Conservation (phyloP, 2,329 filamentous ascomycete species). For the Colletotrichum echinochloae region DNA sequence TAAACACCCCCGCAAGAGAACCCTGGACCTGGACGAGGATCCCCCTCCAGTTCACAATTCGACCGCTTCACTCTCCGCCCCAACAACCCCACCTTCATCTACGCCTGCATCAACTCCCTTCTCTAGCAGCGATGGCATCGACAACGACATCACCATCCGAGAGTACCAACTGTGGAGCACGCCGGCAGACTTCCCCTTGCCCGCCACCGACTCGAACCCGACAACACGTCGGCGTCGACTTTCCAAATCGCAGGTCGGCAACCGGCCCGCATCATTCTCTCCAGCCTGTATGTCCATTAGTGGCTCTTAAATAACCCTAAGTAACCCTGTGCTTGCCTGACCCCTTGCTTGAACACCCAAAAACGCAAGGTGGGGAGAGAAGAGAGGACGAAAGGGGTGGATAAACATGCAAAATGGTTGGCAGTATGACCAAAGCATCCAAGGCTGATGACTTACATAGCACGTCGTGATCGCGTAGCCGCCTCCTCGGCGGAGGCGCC, state of each 20-base stretch:
- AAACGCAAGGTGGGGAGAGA: too few relatives aligned
- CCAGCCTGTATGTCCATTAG: conserved; percentile 9
- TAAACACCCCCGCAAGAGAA: conserved; percentile 23
- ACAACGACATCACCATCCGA: not conserved
- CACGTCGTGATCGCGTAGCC: not conserved
- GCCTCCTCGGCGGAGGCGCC: not conserved
- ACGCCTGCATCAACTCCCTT: conserved; percentile 1
- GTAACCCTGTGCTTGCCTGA: not conserved
- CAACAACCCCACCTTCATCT: conserved; percentile 14
- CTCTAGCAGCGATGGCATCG: not conserved
- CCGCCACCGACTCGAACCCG: not conserved
- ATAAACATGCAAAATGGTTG: not conserved
- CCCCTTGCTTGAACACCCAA: not conserved
- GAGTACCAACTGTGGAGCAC: conserved; percentile 1
- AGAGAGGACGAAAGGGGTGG: not conserved
- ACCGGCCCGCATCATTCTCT: conserved; percentile 4
- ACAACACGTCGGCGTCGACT: conserved; percentile 23
- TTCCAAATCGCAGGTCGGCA: not conserved
- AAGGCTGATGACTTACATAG: conserved; percentile 6
- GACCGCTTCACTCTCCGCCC: conserved; percentile 2
- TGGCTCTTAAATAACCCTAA: not conserved
- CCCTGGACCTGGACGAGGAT: conserved; percentile 12
- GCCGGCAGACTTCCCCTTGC: not conserved
- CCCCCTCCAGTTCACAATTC: conserved; percentile 9
- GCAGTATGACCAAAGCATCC: not conserved